phyloP scores from a whole-genome alignment of 2,329 filamentous ascomycete species.

The Penicillium polonicum region DNA sequence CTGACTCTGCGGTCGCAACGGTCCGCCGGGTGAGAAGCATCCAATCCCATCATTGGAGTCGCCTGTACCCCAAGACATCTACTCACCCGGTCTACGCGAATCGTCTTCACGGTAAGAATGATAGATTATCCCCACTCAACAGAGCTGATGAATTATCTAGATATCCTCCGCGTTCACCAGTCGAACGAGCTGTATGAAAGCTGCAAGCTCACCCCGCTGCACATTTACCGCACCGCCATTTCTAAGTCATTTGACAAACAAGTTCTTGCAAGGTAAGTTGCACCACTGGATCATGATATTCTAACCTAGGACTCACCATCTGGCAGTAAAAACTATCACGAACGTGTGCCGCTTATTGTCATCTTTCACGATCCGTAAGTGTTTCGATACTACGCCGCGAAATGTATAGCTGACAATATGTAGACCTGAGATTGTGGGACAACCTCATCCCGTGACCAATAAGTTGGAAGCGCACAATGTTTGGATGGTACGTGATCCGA shows the following conservation, averaged over 20 bases:
- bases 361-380: conserved; percentile 88
- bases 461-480: conserved; percentile 78
- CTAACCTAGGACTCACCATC: background rate
- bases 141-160: conserved; percentile 38
- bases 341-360: conserved; percentile 68
- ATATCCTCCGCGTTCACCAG: conserved; percentile 77
- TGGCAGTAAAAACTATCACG: conserved; percentile 61
- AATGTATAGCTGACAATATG: conserved; percentile 15
- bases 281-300: background rate
- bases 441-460: conserved; percentile 68
- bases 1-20: conserved; percentile 54
- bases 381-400: background rate
- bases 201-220: conserved; percentile 75
- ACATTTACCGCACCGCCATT: conserved; percentile 70
- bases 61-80: conserved; percentile 67
- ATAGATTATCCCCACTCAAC: background rate
- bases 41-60: conserved; percentile 76
- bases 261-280: conserved; percentile 69
- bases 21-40: conserved; percentile 58
- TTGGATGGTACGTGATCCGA: conserved; percentile 68
- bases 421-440: conserved; percentile 68
- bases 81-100: conserved; percentile 39
- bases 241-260: conserved; percentile 82
- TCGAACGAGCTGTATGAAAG: conserved; percentile 68
- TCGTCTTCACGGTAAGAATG: conserved; percentile 60